Conservation (phyloP, 2,329 filamentous ascomycete genomes). For the Ilyonectria destructans region DNA sequence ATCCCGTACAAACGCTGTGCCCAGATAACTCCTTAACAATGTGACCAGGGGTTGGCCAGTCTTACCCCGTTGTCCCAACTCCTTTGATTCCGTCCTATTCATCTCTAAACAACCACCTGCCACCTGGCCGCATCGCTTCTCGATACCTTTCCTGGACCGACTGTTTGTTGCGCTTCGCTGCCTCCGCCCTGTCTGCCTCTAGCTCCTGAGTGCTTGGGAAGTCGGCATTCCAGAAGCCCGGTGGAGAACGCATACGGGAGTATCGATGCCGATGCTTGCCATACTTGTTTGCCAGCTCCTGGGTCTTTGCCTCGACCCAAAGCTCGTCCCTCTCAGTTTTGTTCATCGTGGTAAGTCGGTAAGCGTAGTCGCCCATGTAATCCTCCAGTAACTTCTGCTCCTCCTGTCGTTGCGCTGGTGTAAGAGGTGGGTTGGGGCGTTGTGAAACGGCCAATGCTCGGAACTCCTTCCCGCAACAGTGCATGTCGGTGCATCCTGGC, state of each 20-base stretch:
- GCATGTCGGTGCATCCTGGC: constrained; percentile 80
- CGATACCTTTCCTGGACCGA: constrained; percentile 81
- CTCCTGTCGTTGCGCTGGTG: constrained; percentile 55
- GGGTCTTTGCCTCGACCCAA: constrained; percentile 83
- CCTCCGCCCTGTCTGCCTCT: constrained; percentile 75
- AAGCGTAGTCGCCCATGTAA: constrained; percentile 72
- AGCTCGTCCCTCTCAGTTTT: constrained; percentile 75
- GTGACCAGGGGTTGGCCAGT: not conserved
- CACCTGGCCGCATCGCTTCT: constrained; percentile 85
- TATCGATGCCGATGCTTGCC: constrained; percentile 86
- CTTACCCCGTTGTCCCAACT: constrained; percentile 4
- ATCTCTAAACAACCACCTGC: constrained; percentile 87
- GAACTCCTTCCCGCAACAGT: constrained; percentile 84
- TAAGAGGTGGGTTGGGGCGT: constrained; percentile 59
- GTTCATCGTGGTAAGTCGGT: constrained; percentile 72
- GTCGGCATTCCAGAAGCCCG: constrained; percentile 92
- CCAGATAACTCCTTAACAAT: not conserved
- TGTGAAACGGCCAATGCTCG: constrained; percentile 74
- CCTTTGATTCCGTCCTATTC: constrained; percentile 65
- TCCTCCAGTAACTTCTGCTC: constrained; percentile 69
- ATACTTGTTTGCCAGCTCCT: constrained; percentile 80
- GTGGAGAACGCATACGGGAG: constrained; percentile 80
- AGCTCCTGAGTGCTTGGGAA: constrained; percentile 92
- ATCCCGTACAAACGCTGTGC: not conserved
- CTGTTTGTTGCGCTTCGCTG: constrained; percentile 74